phyloP scores from a whole-genome alignment of 2,329 filamentous ascomycete species.

The Ilyonectria destructans region DNA sequence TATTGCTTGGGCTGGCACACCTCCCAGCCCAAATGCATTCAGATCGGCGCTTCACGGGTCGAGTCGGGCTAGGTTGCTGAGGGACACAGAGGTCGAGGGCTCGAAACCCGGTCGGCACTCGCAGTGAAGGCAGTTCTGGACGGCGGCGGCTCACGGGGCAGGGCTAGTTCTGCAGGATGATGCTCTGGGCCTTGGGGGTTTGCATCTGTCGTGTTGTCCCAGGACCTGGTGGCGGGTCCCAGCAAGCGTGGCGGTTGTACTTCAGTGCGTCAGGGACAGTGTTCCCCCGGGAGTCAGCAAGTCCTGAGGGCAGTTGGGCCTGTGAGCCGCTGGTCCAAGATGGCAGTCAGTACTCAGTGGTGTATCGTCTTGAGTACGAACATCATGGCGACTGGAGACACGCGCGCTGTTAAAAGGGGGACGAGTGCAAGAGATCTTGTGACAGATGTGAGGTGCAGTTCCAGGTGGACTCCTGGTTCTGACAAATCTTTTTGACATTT shows the following conservation, averaged over 20 bases:
- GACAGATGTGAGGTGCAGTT: background rate
- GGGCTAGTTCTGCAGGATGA: background rate
- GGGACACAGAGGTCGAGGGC: background rate
- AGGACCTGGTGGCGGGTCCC: too few relatives aligned
- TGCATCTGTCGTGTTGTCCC: background rate
- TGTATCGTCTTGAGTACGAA: background rate
- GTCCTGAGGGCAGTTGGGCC: too few relatives aligned
- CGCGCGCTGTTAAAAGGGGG: background rate
- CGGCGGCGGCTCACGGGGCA: conserved; percentile 5
- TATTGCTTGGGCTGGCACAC: conserved; percentile 11
- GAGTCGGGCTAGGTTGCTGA: background rate
- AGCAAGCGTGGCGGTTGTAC: background rate
- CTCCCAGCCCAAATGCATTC: conserved; percentile 3
- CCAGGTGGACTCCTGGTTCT: background rate
- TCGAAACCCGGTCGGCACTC: background rate
- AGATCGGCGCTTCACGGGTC: conserved; percentile 4
- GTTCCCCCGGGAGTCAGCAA: too few relatives aligned
- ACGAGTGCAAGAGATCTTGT: background rate
- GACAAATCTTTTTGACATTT: background rate
- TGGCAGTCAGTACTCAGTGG: background rate
- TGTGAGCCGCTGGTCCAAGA: too few relatives aligned
- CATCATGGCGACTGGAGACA: background rate
- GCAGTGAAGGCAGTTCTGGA: background rate
- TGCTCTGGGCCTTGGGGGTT: background rate
- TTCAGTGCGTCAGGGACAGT: background rate